phyloP scores from a whole-genome alignment of 2,329 filamentous ascomycete species.

The Fusarium sp. region DNA sequence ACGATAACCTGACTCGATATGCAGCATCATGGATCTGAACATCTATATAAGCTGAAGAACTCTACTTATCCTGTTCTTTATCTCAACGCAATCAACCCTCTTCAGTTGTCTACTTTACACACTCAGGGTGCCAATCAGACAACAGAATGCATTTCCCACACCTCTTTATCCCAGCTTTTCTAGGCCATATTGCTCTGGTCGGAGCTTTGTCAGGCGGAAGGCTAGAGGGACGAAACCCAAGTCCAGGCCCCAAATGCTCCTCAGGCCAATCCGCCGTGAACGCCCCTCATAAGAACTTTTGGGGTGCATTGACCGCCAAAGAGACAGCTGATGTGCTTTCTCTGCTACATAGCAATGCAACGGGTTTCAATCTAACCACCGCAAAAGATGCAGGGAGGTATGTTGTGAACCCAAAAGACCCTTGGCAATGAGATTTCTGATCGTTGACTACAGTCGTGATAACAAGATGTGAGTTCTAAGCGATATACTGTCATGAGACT shows the following conservation, averaged over 20 bases:
- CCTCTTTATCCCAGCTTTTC: not conserved
- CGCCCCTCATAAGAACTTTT: slow-evolving; percentile 14
- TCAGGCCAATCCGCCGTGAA: fast-evolving
- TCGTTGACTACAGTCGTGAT: not conserved
- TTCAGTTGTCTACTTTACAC: not conserved
- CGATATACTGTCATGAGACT: fast-evolving
- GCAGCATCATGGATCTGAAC: not conserved
- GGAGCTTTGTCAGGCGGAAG: not conserved
- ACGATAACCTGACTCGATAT: not conserved
- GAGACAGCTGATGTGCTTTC: slow-evolving; percentile 8
- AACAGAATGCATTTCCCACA: not conserved
- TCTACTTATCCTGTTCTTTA: not conserved
- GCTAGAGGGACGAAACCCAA: not conserved
- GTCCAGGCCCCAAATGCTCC: not conserved
- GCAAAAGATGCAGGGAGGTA: not conserved
- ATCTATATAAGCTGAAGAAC: not conserved
- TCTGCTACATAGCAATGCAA: not conserved
- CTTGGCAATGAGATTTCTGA: not conserved
- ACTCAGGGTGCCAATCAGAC: not conserved
- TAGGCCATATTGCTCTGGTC: not conserved
- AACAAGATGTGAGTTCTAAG: not conserved
- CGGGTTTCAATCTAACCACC: not conserved
- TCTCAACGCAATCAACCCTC: not conserved
- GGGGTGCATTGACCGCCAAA: not conserved
- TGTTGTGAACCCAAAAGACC: fast-evolving